phyloP scores from a whole-genome alignment of 1,284 basidiomycete species.

The Leccinum insolens region DNA sequence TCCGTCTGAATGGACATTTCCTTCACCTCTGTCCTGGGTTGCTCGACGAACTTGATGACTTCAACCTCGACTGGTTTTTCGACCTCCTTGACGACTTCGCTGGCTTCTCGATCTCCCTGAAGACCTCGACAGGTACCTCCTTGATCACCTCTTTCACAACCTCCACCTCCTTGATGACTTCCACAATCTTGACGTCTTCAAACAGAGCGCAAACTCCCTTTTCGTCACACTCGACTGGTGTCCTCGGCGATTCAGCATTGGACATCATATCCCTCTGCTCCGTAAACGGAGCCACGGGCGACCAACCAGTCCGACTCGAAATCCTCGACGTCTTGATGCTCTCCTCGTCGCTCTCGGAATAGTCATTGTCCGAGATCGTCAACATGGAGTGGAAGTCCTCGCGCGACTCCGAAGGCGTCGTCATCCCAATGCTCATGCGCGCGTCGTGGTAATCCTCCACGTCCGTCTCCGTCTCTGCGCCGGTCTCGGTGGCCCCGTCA shows the following conservation, averaged over 20 bases:
- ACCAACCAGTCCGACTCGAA: conserved; percentile 35
- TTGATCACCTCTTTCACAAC: conserved; percentile 13
- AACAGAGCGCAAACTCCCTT: conserved; percentile 39
- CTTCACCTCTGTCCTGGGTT: conserved; percentile 61
- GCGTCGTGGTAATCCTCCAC: conserved; percentile 77
- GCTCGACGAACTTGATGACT: conserved; percentile 33
- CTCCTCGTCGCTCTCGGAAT: conserved; percentile 59
- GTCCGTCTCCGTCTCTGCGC: conserved; percentile 69
- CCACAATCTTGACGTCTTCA: conserved; percentile 36
- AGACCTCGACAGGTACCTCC: conserved; percentile 24
- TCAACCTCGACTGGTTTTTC: conserved; percentile 31
- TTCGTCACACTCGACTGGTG: conserved; percentile 41
- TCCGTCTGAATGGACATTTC: conserved; percentile 83
- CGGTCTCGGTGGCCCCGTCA: conserved; percentile 62
- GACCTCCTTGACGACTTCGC: conserved; percentile 34
- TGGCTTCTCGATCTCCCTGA: conserved; percentile 31
- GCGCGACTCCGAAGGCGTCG: conserved; percentile 59
- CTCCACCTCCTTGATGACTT: conserved; percentile 29
- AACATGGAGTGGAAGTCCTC: conserved; percentile 79
- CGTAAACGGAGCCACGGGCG: conserved; percentile 29
- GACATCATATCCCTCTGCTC: conserved; percentile 14
- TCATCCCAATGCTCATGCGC: conserved; percentile 67
- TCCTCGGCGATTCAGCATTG: conserved; percentile 7
- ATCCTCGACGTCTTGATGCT: conserved; percentile 67
- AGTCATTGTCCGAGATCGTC: conserved; percentile 73